Percentiles rank a stretch among this genome's conserved stretches.
These are phyloP conservation scores for Podaxis sp. DNA, from an alignment of 768 basidiomycete species.

Conservation along the genomic window DNA sequence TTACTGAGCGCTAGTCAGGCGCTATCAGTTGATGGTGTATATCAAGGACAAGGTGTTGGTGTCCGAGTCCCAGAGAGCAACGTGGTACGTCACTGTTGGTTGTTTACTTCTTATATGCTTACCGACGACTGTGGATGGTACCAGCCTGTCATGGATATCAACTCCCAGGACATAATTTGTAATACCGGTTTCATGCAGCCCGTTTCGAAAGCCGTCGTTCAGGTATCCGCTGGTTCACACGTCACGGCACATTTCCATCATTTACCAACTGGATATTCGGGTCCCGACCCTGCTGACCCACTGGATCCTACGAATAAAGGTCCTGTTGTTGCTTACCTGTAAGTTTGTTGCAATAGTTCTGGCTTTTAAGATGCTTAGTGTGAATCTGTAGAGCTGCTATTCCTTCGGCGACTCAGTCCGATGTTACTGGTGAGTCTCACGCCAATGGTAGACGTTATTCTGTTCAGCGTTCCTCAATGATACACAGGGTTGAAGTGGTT, in stretches of 20 bases:
- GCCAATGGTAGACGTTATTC: no score
- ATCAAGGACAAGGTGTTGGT: slow-evolving; percentile 38
- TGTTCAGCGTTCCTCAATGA: no score
- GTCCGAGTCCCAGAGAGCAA: slow-evolving; percentile 42
- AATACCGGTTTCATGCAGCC: slow-evolving; percentile 58
- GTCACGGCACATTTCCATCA: slow-evolving; percentile 57
- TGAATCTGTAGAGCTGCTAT: slow-evolving; percentile 39
- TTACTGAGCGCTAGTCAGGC: slow-evolving; percentile 25
- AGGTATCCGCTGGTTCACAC: slow-evolving; percentile 51
- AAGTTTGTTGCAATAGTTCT: slow-evolving; percentile 17
- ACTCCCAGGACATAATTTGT: slow-evolving; percentile 55
- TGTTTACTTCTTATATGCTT: not conserved
- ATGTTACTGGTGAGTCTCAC: slow-evolving; percentile 29
- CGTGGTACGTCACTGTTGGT: slow-evolving; percentile 22
- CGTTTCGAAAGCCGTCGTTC: slow-evolving; percentile 43
- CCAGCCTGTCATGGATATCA: slow-evolving; percentile 58
- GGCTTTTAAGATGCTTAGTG: not conserved
- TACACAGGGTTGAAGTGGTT: slow-evolving; percentile 48
- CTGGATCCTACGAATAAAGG: slow-evolving; percentile 56
- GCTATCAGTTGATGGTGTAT: slow-evolving; percentile 47
- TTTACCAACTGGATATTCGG: slow-evolving; percentile 30
- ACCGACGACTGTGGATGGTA: not conserved
- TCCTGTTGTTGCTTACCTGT: slow-evolving; percentile 53
- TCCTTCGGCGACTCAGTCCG: slow-evolving; percentile 42
- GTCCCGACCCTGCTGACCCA: slow-evolving; percentile 39